Evolutionary conservation across 164 flowering plant genomes (phyloP), one percentile per base, ranked within the genome.

Genomic region (Nymphaea colorata): DNA sequence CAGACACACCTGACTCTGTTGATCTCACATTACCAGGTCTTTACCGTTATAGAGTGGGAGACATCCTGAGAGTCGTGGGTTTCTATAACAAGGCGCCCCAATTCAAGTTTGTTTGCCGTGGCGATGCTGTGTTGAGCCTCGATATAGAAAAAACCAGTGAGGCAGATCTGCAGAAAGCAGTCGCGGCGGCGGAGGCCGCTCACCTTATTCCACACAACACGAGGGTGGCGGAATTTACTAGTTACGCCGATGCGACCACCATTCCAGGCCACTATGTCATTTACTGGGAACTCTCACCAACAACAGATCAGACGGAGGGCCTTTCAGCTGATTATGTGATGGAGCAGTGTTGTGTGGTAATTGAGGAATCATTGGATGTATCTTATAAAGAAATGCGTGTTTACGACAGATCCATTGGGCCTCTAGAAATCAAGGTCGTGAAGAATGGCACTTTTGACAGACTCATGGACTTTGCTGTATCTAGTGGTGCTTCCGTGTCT

Each of bases 251-350:
- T 72, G 81, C 90, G 2, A 83, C 74, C 15, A 74, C 81, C 0
- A 87, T 87, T 17, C 96, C 92, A 0, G 96, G 96, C 0, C 96
- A 89, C 67, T 89, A 89, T 71, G 96, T 87, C 25, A 76, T 89
- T 2, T 87, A 81, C 71, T 87, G 89, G 93, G 96, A 87, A 60
- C 64, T 87, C 10, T 66, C 86, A 43, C 47, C 72, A 12, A 36
- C 62, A 0, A 77, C 71, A 61, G 60, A 71, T 0, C 89, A 87
- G 8, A 73, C 68, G 1, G 45, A 68, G 0, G 76, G 79, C 12
- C 1, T 25, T 25, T 25, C 36, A 1, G 36, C 36, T 0, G 36
- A 25, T 25, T 25, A 25, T 25, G 84, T 85, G 3, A 36, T 87
- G 74, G 67, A 71, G 44, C 71, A 70, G 41, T 90, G 96, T 64